These are phyloP conservation scores for Chaetomiaceae sp. DNA, from an alignment of 2,329 filamentous ascomycete species.

Conservation along the genomic window DNA sequence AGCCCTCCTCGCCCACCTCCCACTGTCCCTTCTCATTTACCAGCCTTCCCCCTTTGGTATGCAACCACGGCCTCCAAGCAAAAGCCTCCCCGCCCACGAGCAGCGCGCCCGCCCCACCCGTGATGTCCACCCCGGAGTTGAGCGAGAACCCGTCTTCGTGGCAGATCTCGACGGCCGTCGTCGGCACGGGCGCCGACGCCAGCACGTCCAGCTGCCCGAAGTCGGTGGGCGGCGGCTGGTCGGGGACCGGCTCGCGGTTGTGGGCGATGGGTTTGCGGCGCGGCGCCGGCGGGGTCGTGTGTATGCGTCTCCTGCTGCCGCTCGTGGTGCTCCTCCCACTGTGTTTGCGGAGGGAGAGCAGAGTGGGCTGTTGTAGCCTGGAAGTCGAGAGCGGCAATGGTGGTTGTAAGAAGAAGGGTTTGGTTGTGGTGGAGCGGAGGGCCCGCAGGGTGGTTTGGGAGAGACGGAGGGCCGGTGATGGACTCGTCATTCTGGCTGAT, in stretches of 20 bases:
- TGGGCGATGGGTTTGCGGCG: constrained; percentile 16
- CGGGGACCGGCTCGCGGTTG: constrained; percentile 29
- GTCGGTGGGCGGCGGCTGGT: constrained; percentile 48
- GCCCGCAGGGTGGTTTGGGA: background rate
- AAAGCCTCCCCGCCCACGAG: constrained; percentile 86
- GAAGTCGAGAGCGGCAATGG: background rate
- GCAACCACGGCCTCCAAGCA: constrained; percentile 80
- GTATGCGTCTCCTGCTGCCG: background rate
- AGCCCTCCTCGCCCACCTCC: constrained; percentile 65
- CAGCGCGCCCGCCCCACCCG: constrained; percentile 66
- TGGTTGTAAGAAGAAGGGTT: background rate
- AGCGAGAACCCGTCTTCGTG: constrained; percentile 79
- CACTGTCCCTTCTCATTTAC: constrained; percentile 76
- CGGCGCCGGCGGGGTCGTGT: constrained; percentile 8
- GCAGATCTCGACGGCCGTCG: constrained; percentile 80
- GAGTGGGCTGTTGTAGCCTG: background rate
- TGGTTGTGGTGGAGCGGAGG: background rate
- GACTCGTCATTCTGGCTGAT: constrained; percentile 9
- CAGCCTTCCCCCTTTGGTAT: constrained; percentile 45
- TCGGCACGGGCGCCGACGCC: constrained; percentile 67
- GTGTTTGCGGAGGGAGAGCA: too few relatives aligned
- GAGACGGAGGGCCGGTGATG: constrained; percentile 6
- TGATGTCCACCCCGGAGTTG: constrained; percentile 71
- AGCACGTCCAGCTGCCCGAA: constrained; percentile 77
- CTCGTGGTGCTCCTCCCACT: background rate